Percentiles rank a stretch among this genome's conserved stretches.
These are phyloP conservation scores for Begonia fuchsioides DNA, from an alignment of 306 rosid species.

Conservation along the genomic window DNA sequence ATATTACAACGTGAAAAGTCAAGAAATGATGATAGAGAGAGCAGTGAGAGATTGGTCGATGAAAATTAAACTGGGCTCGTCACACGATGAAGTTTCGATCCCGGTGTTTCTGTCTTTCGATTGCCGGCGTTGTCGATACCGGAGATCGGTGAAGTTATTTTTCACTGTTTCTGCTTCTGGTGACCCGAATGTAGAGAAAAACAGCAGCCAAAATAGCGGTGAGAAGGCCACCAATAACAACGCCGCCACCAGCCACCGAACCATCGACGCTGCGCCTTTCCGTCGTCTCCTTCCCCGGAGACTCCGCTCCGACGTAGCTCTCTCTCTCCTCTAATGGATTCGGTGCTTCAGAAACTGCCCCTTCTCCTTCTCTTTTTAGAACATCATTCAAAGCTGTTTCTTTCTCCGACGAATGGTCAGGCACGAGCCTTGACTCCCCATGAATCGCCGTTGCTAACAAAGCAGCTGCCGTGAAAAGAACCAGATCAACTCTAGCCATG, in stretches of 20 bases:
- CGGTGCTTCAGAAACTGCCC: background rate
- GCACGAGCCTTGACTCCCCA: background rate
- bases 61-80: no score
- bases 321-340: background rate
- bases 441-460: background rate
- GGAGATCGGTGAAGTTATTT: background rate
- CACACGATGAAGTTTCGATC: no score
- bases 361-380: background rate
- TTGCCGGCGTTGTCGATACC: no score
- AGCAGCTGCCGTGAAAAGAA: no score
- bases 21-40: no score
- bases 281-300: conserved; percentile 35
- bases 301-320: conserved; percentile 16
- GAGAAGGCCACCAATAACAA: conserved; percentile 66
- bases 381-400: background rate
- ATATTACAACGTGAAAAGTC: no score
- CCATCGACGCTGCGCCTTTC: conserved; percentile 46
- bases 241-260: conserved; percentile 79
- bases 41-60: no score
- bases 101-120: no score
- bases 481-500: background rate
- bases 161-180: conserved; percentile 27
- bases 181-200: conserved; percentile 71
- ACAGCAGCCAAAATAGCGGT: conserved; percentile 69
- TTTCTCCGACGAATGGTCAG: background rate